A percentile compares a stretch with the other conserved stretches of the same genome.
phyloP scores from a whole-genome alignment of 352 stramenopile species.

The Pelagophyceae sp. region DNA sequence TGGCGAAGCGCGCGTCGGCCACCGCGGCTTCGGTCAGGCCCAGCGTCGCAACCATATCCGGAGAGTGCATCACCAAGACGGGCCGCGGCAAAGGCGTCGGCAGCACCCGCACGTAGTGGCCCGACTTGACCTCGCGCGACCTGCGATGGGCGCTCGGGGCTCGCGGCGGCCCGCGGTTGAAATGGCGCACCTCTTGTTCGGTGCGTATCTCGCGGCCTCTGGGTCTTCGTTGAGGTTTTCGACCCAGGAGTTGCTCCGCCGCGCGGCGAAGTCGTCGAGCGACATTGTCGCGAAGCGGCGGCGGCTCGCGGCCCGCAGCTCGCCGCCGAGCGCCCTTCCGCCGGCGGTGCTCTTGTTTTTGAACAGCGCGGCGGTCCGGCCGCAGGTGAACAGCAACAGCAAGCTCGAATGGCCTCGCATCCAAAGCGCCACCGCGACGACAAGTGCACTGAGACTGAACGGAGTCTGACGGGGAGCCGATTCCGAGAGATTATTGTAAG shows the following conservation, averaged over 20 bases:
- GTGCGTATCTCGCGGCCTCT: neutral
- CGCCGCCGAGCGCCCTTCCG: too few relatives aligned
- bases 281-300: too few relatives aligned
- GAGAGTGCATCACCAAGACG: constrained; percentile 37
- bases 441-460: too few relatives aligned
- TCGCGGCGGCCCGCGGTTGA: too few relatives aligned
- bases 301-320: neutral
- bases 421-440: too few relatives aligned
- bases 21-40: constrained; percentile 31
- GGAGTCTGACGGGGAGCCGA: too few relatives aligned
- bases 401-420: too few relatives aligned
- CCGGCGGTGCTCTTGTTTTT: too few relatives aligned
- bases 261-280: neutral
- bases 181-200: constrained; percentile 15
- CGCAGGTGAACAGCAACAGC: too few relatives aligned
- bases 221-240: neutral
- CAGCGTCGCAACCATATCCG: constrained; percentile 37
- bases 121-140: constrained; percentile 11
- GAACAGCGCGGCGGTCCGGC: too few relatives aligned
- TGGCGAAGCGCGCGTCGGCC: neutral
- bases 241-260: neutral
- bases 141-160: too few relatives aligned
- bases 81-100: constrained; percentile 45
- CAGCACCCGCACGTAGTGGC: constrained; percentile 48
- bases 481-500: too few relatives aligned